A percentile compares a stretch with the other conserved stretches of the same genome.
Evolutionary conservation across 2,329 filamentous ascomycete species (phyloP).

Genomic region (Ceratocystis cubensis): DNA sequence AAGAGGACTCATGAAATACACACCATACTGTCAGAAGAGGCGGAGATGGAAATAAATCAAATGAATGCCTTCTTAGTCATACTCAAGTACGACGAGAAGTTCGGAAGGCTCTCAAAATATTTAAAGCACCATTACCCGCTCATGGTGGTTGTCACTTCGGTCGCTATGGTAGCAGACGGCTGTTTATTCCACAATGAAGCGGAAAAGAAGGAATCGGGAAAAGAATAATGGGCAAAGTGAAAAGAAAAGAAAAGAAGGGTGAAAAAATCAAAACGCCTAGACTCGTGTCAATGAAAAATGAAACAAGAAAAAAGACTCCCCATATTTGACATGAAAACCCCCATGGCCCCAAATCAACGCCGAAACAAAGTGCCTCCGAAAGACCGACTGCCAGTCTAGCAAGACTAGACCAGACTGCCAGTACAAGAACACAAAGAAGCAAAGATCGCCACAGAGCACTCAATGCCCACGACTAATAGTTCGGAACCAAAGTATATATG

Average conservation of each 20-base stretch:
- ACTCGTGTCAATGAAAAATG: not conserved
- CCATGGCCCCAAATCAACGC: slow-evolving; percentile 2
- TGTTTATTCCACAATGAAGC: not conserved
- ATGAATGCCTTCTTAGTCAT: not conserved
- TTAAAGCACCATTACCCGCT: no score
- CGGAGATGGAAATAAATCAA: not conserved
- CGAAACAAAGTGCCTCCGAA: slow-evolving; percentile 8
- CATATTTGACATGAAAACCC: not conserved
- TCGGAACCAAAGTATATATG: slow-evolving; percentile 13
- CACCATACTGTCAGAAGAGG: not conserved
- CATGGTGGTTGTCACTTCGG: no score
- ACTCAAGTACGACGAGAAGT: not conserved
- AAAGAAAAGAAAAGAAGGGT: not conserved
- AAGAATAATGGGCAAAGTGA: slow-evolving; percentile 1
- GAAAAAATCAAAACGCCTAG: not conserved
- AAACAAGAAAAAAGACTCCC: slow-evolving; percentile 1
- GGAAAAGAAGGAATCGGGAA: not conserved
- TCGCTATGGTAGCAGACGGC: no score
- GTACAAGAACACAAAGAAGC: slow-evolving; percentile 1
- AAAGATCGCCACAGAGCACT: slow-evolving; percentile 3
- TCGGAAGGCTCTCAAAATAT: no score
- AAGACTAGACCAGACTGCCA: not conserved
- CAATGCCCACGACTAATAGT: not conserved
- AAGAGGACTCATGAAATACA: not conserved
- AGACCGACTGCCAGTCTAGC: not conserved